phyloP scores from a whole-genome alignment of 257 asterid species.

The Solanum sejunctum region DNA sequence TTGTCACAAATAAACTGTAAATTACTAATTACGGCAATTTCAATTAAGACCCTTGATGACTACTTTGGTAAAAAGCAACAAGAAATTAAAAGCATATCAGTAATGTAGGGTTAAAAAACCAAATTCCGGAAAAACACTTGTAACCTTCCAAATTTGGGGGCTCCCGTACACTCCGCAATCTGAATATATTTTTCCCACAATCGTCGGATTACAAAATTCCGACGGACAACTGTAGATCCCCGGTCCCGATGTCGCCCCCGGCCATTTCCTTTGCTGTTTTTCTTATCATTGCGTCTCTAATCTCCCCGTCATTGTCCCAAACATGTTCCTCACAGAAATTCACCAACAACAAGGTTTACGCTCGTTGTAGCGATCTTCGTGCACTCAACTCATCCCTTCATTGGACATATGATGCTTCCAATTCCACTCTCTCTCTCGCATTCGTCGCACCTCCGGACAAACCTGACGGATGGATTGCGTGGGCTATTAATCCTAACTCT shows the following conservation, averaged over 20 bases:
- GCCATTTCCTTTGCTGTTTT: neutral
- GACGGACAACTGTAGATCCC: neutral
- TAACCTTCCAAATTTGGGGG: neutral
- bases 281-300: conserved; percentile 9
- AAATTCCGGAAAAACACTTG: neutral
- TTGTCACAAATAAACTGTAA: no score
- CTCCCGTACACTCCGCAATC: neutral
- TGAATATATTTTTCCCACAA: neutral
- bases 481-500: conserved; percentile 57
- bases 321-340: conserved; percentile 49
- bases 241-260: conserved; percentile 26
- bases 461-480: conserved; percentile 64
- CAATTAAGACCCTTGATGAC: no score
- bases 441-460: conserved; percentile 52
- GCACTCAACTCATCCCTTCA: conserved; percentile 50
- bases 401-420: conserved; percentile 33
- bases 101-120: neutral
- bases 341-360: conserved; percentile 33
- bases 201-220: neutral
- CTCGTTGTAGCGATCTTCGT: conserved; percentile 62
- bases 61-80: neutral
- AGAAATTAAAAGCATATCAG: neutral
- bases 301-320: conserved; percentile 34
- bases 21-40: no score
- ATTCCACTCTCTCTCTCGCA: conserved; percentile 41